These are phyloP conservation scores for Aspergillus arachidicola DNA, from an alignment of 2,329 filamentous ascomycete genomes.

Conservation along the genomic window DNA sequence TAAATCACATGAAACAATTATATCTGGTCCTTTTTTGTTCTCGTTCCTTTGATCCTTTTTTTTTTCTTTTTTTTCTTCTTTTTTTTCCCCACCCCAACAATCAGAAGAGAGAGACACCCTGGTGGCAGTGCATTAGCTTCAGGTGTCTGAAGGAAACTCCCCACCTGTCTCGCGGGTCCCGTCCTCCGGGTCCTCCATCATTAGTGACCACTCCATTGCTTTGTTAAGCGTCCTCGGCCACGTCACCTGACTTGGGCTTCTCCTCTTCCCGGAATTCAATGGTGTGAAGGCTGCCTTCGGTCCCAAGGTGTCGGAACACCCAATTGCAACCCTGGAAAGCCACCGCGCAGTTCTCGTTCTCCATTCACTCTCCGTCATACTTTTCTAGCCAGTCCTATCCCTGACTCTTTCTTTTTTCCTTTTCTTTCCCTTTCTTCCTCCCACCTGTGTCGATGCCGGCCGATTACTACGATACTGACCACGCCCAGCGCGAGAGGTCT, in stretches of 20 bases:
- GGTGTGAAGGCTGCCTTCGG: constrained; percentile 2
- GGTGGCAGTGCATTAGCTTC: constrained; percentile 6
- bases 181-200: constrained; percentile 4
- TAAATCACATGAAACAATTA: not conserved
- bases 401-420: not conserved
- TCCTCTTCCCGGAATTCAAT: constrained; percentile 5
- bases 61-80: constrained; percentile 9
- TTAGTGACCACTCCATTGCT: not conserved
- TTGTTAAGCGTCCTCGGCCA: constrained; percentile 4
- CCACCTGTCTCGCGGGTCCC: not conserved
- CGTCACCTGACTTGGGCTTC: constrained; percentile 5
- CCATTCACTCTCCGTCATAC: constrained; percentile 10
- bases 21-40: constrained; percentile 1
- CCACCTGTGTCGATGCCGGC: constrained; percentile 26
- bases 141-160: not conserved
- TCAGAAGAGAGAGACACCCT: not conserved
- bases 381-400: not conserved
- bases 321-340: constrained; percentile 7
- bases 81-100: not conserved
- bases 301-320: constrained; percentile 3
- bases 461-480: constrained; percentile 38
- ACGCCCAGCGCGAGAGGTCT: constrained; percentile 73
- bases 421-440: constrained; percentile 7
- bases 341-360: constrained; percentile 9
- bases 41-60: constrained; percentile 12